Evolutionary conservation across 176 grass and related monocot genomes (phyloP).

Genomic region (Hsuehochloa calcarea): DNA sequence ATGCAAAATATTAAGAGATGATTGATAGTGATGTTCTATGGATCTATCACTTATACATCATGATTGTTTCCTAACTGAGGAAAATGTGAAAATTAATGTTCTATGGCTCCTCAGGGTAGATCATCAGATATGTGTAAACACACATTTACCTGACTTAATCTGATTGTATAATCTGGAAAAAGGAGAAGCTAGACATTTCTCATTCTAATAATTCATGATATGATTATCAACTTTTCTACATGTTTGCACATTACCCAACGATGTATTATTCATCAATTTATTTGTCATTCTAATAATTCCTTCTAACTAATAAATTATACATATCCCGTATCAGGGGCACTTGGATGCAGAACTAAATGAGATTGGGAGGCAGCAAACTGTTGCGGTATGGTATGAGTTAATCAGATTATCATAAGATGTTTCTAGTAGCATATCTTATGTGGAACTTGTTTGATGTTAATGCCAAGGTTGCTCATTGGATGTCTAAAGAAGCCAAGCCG

Average conservation of each 20-base stretch:
- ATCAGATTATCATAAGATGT: background rate
- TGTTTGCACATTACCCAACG: background rate
- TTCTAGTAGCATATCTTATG: no score
- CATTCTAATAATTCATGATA: no score
- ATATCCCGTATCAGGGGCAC: constrained; percentile 49
- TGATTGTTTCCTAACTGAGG: no score
- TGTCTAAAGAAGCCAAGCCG: constrained; percentile 69
- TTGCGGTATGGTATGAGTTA: constrained; percentile 53
- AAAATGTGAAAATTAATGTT: no score
- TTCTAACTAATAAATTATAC: background rate
- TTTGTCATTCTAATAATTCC: background rate
- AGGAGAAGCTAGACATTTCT: background rate
- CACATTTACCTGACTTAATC: background rate
- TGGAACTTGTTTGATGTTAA: no score
- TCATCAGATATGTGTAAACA: background rate
- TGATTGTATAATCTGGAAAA: background rate
- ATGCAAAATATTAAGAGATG: no score
- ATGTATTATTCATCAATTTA: background rate
- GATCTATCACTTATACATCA: no score
- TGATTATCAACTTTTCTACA: background rate
- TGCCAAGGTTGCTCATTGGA: constrained; percentile 55
- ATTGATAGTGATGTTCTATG: no score
- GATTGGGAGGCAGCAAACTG: constrained; percentile 72
- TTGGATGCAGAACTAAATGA: constrained; percentile 85
- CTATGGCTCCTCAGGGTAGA: background rate